Conservation (phyloP, 23 red algal genomes). For the Cyanidioschyzon merolae region DNA sequence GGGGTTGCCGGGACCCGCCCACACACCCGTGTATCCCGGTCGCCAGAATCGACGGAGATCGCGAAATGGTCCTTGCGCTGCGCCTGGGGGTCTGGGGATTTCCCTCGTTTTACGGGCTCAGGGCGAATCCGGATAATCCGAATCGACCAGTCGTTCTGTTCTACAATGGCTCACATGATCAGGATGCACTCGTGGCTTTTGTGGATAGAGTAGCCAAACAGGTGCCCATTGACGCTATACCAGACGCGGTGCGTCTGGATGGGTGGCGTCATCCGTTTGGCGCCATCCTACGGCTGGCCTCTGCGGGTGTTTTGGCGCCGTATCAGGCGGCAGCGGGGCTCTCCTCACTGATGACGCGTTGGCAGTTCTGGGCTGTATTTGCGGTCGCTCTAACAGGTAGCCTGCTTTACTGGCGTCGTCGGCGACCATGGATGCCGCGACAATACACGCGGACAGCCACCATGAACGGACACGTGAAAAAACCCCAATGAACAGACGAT, state of each 20-base stretch:
- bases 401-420: neutral
- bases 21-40: neutral
- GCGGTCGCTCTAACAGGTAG: neutral
- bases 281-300: neutral
- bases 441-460: neutral
- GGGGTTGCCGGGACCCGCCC: neutral
- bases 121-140: neutral
- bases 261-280: slow-evolving; percentile 12
- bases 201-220: neutral
- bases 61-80: neutral
- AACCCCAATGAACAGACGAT: too few species aligned
- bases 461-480: neutral
- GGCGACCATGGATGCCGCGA: neutral
- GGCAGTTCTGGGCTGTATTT: neutral
- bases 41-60: neutral
- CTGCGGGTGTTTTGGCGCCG: neutral
- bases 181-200: neutral
- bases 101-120: neutral
- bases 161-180: neutral
- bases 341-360: neutral
- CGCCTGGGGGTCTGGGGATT: neutral
- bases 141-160: neutral
- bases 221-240: neutral
- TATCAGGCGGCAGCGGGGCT: neutral
- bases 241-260: neutral